These are phyloP conservation scores for Diaporthe ampelina DNA, from an alignment of 2,329 filamentous ascomycete genomes.

Conservation along the genomic window DNA sequence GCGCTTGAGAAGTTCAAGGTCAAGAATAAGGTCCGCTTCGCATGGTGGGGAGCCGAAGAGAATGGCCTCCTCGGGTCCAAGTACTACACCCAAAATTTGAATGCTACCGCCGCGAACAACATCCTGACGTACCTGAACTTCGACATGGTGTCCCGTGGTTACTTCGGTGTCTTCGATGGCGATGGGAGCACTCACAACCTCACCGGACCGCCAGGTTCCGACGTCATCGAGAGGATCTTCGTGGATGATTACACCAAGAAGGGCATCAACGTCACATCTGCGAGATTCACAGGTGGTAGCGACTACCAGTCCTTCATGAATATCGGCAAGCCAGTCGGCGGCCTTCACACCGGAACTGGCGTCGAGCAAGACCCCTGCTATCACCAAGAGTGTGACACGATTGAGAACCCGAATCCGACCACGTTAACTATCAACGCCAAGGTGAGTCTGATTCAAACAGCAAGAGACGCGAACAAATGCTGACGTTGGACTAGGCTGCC, in stretches of 20 bases:
- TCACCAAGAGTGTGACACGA: conserved; percentile 52
- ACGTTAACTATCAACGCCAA: conserved; percentile 52
- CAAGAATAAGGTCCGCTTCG: conserved; percentile 57
- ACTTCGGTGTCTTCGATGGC: conserved; percentile 51
- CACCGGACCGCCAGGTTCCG: conserved; percentile 46
- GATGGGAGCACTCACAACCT: conserved; percentile 29
- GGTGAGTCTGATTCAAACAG: conserved; percentile 34
- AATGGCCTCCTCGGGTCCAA: conserved; percentile 54
- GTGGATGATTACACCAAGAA: conserved; percentile 48
- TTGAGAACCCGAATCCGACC: conserved; percentile 50
- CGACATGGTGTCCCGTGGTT: conserved; percentile 56
- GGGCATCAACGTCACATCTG: conserved; percentile 47
- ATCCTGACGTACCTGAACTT: conserved; percentile 57
- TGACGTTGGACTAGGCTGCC: conserved; percentile 7
- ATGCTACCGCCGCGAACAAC: conserved; percentile 48
- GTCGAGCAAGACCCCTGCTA: conserved; percentile 51
- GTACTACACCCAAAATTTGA: conserved; percentile 55
- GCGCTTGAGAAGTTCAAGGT: conserved; percentile 50
- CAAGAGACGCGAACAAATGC: neutral
- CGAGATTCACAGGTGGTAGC: conserved; percentile 48
- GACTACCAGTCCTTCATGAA: conserved; percentile 52
- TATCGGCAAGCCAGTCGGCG: conserved; percentile 53
- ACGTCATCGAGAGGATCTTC: conserved; percentile 51
- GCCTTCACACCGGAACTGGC: conserved; percentile 50
- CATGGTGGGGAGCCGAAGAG: conserved; percentile 63